Conservation (phyloP, 768 basidiomycete genomes). For the Nidularia pulvinata region DNA sequence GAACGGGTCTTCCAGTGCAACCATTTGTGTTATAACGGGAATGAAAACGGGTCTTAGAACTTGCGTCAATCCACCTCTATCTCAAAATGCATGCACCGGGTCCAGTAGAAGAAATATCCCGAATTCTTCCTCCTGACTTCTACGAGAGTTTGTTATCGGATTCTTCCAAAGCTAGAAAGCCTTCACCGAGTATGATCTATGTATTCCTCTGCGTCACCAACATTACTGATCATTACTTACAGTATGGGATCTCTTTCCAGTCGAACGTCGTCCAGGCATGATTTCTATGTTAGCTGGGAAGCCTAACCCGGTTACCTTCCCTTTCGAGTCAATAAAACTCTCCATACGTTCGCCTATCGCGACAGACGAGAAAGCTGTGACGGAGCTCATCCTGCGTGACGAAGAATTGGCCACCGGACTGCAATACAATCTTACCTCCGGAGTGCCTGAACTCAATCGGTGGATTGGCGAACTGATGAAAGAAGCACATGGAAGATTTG, state of each 20-base stretch:
- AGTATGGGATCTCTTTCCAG: slow-evolving; percentile 58
- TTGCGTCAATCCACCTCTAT: no score
- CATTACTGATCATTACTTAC: no score
- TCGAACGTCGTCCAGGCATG: slow-evolving; percentile 64
- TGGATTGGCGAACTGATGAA: slow-evolving; percentile 68
- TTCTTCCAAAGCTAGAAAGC: slow-evolving; percentile 21
- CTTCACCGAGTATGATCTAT: slow-evolving; percentile 42
- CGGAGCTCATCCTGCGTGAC: slow-evolving; percentile 43
- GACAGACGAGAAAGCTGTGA: slow-evolving; percentile 16
- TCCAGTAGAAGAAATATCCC: no score
- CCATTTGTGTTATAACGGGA: no score
- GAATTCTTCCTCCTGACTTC: background rate
- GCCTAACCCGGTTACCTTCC: slow-evolving; percentile 79
- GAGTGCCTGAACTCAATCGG: slow-evolving; percentile 47
- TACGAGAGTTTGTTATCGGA: background rate
- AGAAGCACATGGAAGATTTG: slow-evolving; percentile 48
- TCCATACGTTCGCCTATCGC: slow-evolving; percentile 36
- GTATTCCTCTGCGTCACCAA: background rate
- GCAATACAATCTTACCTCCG: slow-evolving; percentile 65
- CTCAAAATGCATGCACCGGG: no score
- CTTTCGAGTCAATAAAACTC: slow-evolving; percentile 68
- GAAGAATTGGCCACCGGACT: slow-evolving; percentile 55
- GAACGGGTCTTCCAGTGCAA: no score
- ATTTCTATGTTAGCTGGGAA: slow-evolving; percentile 78
- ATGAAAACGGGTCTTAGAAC: no score